Evolutionary conservation across 805 yeast genomes (phyloP).

Genomic region (Barnettozyma wickerhamii): DNA sequence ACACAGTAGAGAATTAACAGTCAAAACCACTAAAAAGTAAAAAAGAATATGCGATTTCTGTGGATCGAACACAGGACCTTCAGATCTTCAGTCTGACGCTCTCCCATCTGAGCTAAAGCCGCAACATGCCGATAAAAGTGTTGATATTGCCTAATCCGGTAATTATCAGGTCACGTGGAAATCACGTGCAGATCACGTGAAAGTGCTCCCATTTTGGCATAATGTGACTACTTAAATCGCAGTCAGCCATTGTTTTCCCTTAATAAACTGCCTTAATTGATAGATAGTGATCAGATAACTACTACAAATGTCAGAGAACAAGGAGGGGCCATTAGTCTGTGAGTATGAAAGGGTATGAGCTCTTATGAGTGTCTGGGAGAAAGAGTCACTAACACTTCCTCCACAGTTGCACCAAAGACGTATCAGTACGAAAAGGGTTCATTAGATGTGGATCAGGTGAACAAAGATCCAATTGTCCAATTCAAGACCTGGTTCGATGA

Average conservation of each 20-base stretch:
- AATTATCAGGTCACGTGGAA: no score
- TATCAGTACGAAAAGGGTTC: constrained; percentile 77
- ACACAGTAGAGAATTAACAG: no score
- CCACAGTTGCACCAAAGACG: constrained; percentile 78
- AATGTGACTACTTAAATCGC: neutral
- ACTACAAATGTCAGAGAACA: constrained; percentile 8
- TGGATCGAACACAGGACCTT: constrained; percentile 84
- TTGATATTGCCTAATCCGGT: no score
- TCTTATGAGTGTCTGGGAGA: no score
- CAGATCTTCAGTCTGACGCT: constrained; percentile 46
- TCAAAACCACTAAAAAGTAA: no score
- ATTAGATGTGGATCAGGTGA: constrained; percentile 50
- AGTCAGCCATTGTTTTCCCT: neutral
- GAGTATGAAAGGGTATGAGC: no score
- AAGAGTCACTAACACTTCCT: constrained; percentile 1
- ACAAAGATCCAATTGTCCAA: constrained; percentile 63
- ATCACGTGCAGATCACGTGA: neutral
- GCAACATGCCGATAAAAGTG: no score
- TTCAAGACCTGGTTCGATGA: constrained; percentile 84
- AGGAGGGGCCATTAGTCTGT: constrained; percentile 23
- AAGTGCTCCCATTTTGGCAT: neutral
- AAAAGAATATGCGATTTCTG: constrained; percentile 49
- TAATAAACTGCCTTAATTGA: no score
- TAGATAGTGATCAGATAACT: no score
- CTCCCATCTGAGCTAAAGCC: constrained; percentile 32